Evolutionary conservation across 2,329 filamentous ascomycete genomes (phyloP).

Genomic region (Botrytis hyacinthi): DNA sequence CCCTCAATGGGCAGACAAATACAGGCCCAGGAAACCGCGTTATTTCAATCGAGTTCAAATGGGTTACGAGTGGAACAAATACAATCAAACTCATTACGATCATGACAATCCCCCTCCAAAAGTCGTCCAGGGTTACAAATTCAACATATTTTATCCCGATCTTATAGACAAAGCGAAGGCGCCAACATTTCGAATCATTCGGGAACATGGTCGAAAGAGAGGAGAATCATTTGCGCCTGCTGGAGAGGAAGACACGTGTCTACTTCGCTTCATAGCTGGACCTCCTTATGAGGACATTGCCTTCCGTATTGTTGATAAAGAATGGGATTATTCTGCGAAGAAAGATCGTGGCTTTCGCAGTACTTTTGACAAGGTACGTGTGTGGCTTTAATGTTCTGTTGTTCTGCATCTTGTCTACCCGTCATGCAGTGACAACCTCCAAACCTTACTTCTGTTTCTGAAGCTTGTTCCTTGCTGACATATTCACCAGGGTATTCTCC

Average conservation of each 20-base stretch:
- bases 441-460: background rate
- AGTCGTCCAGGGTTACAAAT: conserved; percentile 98
- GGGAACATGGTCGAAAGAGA: conserved; percentile 82
- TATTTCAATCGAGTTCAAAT: conserved; percentile 99
- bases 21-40: conserved; percentile 84
- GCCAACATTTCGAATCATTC: conserved; percentile 92
- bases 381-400: conserved; percentile 10
- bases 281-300: conserved; percentile 96
- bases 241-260: conserved; percentile 93
- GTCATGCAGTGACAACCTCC: conserved; percentile 14
- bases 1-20: conserved; percentile 79
- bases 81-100: conserved; percentile 99
- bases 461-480: conserved; percentile 35
- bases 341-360: conserved; percentile 91
- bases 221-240: conserved; percentile 92
- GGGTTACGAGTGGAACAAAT: conserved; percentile 99
- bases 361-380: conserved; percentile 90
- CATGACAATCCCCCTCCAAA: conserved; percentile 97
- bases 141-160: conserved; percentile 99
- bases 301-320: conserved; percentile 95
- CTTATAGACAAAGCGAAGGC: conserved; percentile 93
- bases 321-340: conserved; percentile 99
- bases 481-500: conserved; percentile 72
- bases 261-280: conserved; percentile 93
- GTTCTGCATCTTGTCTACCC: background rate